Percentiles rank a stretch among this genome's conserved stretches.
phyloP scores from a whole-genome alignment of 805 yeast genomes.

The Candida awuae region DNA sequence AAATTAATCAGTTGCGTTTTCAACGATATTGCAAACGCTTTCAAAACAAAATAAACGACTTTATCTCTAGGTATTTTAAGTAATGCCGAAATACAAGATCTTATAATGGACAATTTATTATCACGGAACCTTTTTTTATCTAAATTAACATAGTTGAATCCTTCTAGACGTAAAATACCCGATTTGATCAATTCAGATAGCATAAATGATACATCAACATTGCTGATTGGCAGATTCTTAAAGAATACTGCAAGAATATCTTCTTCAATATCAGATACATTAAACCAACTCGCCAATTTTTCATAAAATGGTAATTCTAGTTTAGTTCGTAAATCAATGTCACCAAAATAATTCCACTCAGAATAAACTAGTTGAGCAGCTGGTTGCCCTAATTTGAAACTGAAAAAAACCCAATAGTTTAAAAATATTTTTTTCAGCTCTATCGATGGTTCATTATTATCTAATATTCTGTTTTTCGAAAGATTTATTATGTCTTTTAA shows the following conservation, averaged over 20 bases:
- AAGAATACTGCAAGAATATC: constrained; percentile 7
- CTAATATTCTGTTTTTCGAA: constrained; percentile 3
- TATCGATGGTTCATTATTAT: background rate
- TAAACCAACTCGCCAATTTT: constrained; percentile 3
- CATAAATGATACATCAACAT: constrained; percentile 1
- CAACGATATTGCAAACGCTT: background rate
- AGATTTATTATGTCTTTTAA: background rate
- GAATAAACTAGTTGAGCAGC: constrained; percentile 17
- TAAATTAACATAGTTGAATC: no score
- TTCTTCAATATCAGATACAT: background rate
- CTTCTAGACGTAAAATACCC: no score
- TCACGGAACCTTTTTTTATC: no score
- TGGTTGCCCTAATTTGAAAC: constrained; percentile 2
- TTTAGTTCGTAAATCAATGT: constrained; percentile 10
- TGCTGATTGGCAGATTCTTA: constrained; percentile 12
- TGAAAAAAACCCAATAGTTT: constrained; percentile 9
- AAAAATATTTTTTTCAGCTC: constrained; percentile 1
- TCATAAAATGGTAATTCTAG: constrained; percentile 21
- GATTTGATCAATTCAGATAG: background rate
- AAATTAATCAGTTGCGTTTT: constrained; percentile 3
- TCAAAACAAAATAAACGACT: constrained; percentile 1
- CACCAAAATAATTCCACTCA: constrained; percentile 27
- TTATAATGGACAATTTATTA: no score
- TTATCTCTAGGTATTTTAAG: constrained; percentile 1
- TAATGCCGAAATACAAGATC: constrained; percentile 5